These are phyloP conservation scores for Gossypium lobatum DNA, from an alignment of 441 rosid species.

Conservation along the genomic window DNA sequence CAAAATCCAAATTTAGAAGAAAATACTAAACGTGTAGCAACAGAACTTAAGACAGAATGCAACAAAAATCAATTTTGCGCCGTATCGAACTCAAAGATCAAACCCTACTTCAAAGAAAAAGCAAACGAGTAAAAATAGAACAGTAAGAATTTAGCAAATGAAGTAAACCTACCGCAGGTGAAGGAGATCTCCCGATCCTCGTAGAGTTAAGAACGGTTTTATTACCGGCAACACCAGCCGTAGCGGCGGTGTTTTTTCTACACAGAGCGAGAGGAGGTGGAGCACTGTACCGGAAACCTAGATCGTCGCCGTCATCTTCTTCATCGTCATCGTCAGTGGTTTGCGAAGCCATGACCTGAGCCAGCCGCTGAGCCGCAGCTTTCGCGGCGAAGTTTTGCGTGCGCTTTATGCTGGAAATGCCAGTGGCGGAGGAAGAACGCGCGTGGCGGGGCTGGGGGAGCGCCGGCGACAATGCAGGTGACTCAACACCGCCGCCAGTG, in stretches of 20 bases:
- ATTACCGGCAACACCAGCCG: slow-evolving; percentile 19
- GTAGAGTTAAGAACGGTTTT: slow-evolving; percentile 25
- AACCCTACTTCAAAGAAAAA: background rate
- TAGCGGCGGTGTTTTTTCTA: slow-evolving; percentile 29
- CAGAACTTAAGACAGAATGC: background rate
- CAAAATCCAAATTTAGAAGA: background rate
- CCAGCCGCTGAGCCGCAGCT: slow-evolving; percentile 79
- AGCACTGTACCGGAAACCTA: slow-evolving; percentile 76
- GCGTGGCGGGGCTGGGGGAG: slow-evolving; percentile 53
- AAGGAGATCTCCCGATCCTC: slow-evolving; percentile 61
- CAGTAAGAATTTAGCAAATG: background rate
- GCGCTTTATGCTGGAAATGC: slow-evolving; percentile 51
- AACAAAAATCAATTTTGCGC: background rate
- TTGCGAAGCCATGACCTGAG: slow-evolving; percentile 84
- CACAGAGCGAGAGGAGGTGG: slow-evolving; percentile 73
- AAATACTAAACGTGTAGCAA: background rate
- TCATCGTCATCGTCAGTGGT: slow-evolving; percentile 52
- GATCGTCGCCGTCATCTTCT: slow-evolving; percentile 48
- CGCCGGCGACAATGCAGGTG: slow-evolving; percentile 42
- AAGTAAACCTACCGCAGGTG: slow-evolving; percentile 50
- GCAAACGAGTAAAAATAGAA: slow-evolving; percentile 5
- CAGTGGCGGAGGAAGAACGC: slow-evolving; percentile 54
- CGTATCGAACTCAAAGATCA: background rate
- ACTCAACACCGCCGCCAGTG: slow-evolving; percentile 24
- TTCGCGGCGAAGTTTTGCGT: slow-evolving; percentile 70